Percentiles rank a stretch among this genome's conserved stretches.
phyloP scores from a whole-genome alignment of 306 rosid species.

The Trichosanthes truncata region DNA sequence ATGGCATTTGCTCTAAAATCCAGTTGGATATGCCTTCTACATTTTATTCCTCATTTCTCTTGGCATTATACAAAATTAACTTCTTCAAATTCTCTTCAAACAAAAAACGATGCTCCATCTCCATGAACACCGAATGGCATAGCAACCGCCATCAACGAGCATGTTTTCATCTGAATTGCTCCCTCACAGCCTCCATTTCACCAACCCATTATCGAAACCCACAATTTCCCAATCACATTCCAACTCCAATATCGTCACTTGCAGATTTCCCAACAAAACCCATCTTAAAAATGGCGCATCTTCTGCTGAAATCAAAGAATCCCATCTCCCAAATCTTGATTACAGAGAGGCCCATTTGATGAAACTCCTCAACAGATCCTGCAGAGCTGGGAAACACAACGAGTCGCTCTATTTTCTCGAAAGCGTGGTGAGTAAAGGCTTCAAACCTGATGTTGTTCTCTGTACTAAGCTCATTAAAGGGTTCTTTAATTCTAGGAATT shows the following conservation, averaged over 20 bases:
- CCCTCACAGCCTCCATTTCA: slow-evolving; percentile 30
- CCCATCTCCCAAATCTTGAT: slow-evolving; percentile 20
- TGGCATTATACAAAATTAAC: background rate
- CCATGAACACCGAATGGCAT: background rate
- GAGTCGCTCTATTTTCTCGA: slow-evolving; percentile 70
- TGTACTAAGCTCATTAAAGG: slow-evolving; percentile 77
- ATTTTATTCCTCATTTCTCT: background rate
- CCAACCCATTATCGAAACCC: slow-evolving; percentile 18
- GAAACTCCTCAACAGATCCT: slow-evolving; percentile 49
- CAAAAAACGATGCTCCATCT: background rate
- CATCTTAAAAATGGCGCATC: slow-evolving; percentile 17
- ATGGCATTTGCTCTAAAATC: background rate
- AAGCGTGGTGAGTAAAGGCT: slow-evolving; percentile 48
- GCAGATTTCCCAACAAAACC: slow-evolving; percentile 29
- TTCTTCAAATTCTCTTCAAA: background rate
- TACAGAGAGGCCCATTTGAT: slow-evolving; percentile 41
- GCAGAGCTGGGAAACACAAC: slow-evolving; percentile 48
- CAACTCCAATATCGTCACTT: slow-evolving; percentile 7
- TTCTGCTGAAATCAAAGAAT: slow-evolving; percentile 23
- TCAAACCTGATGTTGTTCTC: slow-evolving; percentile 56
- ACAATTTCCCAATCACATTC: slow-evolving; percentile 24
- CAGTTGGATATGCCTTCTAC: background rate
- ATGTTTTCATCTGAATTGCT: slow-evolving; percentile 54
- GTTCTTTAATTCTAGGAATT: slow-evolving; percentile 42
- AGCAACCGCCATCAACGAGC: slow-evolving; percentile 26